A percentile compares a stretch with the other conserved stretches of the same genome.
These are phyloP conservation scores for Hysterangium stoloniferum DNA, from an alignment of 768 basidiomycete species.

Conservation along the genomic window DNA sequence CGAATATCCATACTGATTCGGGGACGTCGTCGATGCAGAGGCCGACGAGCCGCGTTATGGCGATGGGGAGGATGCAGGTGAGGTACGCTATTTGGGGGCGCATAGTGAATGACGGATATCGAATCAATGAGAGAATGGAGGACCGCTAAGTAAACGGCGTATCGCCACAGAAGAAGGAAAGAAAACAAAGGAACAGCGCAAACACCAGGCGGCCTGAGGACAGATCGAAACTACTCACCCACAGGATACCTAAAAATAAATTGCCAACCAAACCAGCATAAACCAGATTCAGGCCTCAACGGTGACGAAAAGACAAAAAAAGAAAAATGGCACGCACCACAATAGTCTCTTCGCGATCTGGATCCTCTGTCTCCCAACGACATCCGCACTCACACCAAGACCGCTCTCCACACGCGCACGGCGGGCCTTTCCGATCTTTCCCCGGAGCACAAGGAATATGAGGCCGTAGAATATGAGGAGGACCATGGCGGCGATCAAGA, in stretches of 20 bases:
- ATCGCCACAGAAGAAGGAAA: not conserved
- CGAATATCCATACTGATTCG: not conserved
- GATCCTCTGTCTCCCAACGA: not conserved
- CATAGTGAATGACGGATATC: no score
- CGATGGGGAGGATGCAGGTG: conserved; percentile 7
- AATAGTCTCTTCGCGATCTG: conserved; percentile 7
- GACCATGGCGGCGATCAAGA: conserved; percentile 4
- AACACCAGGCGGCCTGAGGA: no score
- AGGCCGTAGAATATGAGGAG: conserved; percentile 5
- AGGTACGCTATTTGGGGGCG: conserved; percentile 2
- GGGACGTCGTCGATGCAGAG: not conserved
- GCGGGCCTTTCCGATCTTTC: not conserved
- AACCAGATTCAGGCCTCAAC: not conserved
- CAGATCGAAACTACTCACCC: conserved; percentile 7
- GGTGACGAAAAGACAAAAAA: not conserved
- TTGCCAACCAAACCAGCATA: no score
- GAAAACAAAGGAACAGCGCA: not conserved
- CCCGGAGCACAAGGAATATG: conserved; percentile 4
- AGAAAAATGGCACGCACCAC: not conserved
- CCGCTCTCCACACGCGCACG: not conserved
- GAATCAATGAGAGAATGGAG: no score
- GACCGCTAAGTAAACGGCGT: no score
- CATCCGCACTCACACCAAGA: not conserved
- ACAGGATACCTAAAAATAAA: conserved; percentile 10
- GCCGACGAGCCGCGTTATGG: conserved; percentile 2